These are phyloP conservation scores for Fusarium mangiferae DNA, from an alignment of 2,329 filamentous ascomycete genomes.

Conservation along the genomic window DNA sequence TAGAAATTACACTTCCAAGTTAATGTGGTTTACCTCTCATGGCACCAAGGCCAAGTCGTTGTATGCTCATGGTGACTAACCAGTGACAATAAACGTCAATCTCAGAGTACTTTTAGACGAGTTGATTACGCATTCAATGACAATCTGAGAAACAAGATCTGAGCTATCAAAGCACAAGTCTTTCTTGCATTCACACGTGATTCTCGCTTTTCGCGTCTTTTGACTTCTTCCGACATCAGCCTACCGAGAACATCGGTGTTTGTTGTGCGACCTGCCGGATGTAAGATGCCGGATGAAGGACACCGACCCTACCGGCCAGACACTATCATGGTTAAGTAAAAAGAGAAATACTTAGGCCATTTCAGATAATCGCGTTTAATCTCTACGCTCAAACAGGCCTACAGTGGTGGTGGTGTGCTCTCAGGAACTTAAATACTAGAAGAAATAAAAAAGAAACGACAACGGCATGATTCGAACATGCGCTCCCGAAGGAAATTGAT, in stretches of 20 bases:
- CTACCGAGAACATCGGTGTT: neutral
- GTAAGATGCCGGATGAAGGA: neutral
- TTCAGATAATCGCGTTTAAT: neutral
- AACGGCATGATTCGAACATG: slow-evolving; percentile 5
- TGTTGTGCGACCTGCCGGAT: neutral
- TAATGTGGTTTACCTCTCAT: neutral
- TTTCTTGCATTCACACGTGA: neutral
- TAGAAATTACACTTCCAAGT: rapidly evolving
- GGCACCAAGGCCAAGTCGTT: neutral
- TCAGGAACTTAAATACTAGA: neutral
- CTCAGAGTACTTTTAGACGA: neutral
- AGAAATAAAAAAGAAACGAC: neutral
- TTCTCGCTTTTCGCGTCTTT: neutral
- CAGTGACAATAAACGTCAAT: neutral
- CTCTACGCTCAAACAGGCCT: neutral
- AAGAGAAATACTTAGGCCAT: no score
- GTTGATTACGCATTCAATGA: neutral
- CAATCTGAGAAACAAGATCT: neutral
- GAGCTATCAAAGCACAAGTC: neutral
- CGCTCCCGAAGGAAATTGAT: slow-evolving; percentile 1
- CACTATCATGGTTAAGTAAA: no score
- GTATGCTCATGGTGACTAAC: neutral
- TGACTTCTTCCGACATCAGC: neutral
- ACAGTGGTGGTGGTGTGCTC: neutral
- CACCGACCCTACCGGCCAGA: neutral